A percentile compares a stretch with the other conserved stretches of the same genome.
These are phyloP conservation scores for Nicotiana noctiflora DNA, from an alignment of 257 asterid species.

Conservation along the genomic window DNA sequence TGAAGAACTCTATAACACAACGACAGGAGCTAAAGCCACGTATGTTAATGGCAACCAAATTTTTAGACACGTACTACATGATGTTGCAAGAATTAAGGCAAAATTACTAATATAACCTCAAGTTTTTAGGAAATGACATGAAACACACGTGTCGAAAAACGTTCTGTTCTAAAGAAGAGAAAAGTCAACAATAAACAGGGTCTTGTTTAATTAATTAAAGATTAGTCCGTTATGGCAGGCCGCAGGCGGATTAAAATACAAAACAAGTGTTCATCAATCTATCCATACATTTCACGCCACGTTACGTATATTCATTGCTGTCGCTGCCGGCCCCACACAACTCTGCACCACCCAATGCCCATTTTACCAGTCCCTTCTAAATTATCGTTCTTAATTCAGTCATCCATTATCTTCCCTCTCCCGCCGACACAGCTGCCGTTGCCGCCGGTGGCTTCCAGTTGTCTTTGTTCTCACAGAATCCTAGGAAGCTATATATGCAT, in stretches of 20 bases:
- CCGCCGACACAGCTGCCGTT: not conserved
- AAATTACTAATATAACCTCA: no score
- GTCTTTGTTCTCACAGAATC: not conserved
- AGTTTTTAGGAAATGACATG: no score
- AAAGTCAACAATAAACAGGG: not conserved
- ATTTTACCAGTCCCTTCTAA: not conserved
- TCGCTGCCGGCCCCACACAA: not conserved
- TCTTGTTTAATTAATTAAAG: not conserved
- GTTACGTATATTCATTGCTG: slow-evolving; percentile 2
- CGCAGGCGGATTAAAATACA: not conserved
- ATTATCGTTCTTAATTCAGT: not conserved
- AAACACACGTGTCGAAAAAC: no score
- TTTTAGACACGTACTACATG: no score
- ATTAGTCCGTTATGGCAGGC: not conserved
- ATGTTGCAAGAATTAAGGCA: no score
- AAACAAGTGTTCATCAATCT: not conserved
- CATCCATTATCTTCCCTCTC: not conserved
- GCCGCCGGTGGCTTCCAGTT: not conserved
- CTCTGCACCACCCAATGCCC: not conserved
- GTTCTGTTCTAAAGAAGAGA: no score
- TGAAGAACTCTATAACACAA: no score
- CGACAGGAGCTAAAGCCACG: no score
- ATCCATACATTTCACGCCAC: not conserved
- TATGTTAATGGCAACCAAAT: no score
- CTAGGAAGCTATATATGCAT: not conserved